These are phyloP conservation scores for Dinochytrium kinnereticum DNA, from an alignment of 371 early-diverging fungal genomes.

Conservation along the genomic window DNA sequence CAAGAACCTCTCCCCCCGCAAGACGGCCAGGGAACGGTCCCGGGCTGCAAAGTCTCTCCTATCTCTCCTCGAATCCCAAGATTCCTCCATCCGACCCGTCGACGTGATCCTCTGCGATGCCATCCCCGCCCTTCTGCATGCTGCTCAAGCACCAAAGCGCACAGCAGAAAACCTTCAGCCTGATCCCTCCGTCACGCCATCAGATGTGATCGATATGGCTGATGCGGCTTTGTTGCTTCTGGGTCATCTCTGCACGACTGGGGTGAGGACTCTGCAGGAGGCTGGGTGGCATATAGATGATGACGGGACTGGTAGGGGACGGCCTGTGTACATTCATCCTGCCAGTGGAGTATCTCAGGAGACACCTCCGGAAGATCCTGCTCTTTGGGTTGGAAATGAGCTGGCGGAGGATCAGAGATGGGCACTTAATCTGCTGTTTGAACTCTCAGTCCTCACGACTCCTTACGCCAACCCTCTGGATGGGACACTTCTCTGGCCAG, in stretches of 20 bases:
- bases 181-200: constrained; percentile 24
- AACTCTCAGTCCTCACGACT: constrained; percentile 30
- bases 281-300: constrained; percentile 38
- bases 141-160: constrained; percentile 30
- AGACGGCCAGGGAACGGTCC: constrained; percentile 24
- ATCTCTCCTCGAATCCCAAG: constrained; percentile 1
- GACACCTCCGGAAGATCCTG: constrained; percentile 25
- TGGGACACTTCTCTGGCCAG: constrained; percentile 31
- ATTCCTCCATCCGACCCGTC: constrained; percentile 23
- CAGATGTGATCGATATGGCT: constrained; percentile 31
- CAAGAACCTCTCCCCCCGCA: constrained; percentile 15
- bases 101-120: constrained; percentile 33
- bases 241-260: constrained; percentile 23
- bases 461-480: constrained; percentile 36
- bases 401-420: constrained; percentile 19
- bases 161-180: constrained; percentile 23
- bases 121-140: constrained; percentile 34
- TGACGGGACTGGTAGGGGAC: constrained; percentile 33
- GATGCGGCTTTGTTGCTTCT: constrained; percentile 32
- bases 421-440: constrained; percentile 36
- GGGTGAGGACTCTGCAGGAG: constrained; percentile 9
- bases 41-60: constrained; percentile 19
- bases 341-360: constrained; percentile 26
- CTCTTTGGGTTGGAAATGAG: background rate
- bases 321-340: constrained; percentile 35